phyloP scores from a whole-genome alignment of 768 basidiomycete species.

The Tremella mesenterica region DNA sequence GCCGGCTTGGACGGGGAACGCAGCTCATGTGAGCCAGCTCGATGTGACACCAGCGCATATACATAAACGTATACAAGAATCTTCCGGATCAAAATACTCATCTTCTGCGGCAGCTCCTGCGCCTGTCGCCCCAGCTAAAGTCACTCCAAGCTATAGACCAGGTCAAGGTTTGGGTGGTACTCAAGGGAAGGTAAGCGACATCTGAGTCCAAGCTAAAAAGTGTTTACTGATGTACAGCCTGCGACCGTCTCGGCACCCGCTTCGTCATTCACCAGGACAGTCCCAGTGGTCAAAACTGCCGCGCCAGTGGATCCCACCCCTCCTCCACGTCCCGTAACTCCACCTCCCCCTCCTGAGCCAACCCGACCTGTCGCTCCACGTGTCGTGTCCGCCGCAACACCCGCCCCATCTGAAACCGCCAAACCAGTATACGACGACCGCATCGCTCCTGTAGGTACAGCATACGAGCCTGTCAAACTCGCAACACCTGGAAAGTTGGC shows the following conservation, averaged over 20 bases:
- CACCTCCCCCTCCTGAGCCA: slow-evolving; percentile 22
- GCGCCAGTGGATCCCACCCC: slow-evolving; percentile 14
- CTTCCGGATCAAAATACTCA: slow-evolving; percentile 84
- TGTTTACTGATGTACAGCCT: slow-evolving; percentile 43
- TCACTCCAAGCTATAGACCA: slow-evolving; percentile 50
- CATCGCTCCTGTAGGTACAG: slow-evolving; percentile 75
- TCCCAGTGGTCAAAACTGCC: slow-evolving; percentile 17
- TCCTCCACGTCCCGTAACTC: slow-evolving; percentile 18
- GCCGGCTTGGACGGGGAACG: not conserved
- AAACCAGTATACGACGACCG: slow-evolving; percentile 72
- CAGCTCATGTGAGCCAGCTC: slow-evolving; percentile 47
- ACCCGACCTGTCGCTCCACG: slow-evolving; percentile 6
- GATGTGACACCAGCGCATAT: slow-evolving; percentile 74
- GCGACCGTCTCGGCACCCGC: slow-evolving; percentile 24
- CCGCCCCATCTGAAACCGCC: slow-evolving; percentile 45
- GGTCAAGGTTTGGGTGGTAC: slow-evolving; percentile 35
- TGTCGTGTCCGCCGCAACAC: slow-evolving; percentile 26
- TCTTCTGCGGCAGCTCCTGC: slow-evolving; percentile 54
- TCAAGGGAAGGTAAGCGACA: slow-evolving; percentile 28
- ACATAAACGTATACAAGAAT: slow-evolving; percentile 76
- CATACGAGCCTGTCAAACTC: slow-evolving; percentile 79
- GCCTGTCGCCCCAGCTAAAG: slow-evolving; percentile 51
- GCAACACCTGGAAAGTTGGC: slow-evolving; percentile 76
- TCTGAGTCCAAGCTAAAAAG: not conserved
- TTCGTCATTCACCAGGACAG: slow-evolving; percentile 49